Evolutionary conservation across 164 flowering plant genomes (phyloP).

Genomic region (Liquidambar formosana): DNA sequence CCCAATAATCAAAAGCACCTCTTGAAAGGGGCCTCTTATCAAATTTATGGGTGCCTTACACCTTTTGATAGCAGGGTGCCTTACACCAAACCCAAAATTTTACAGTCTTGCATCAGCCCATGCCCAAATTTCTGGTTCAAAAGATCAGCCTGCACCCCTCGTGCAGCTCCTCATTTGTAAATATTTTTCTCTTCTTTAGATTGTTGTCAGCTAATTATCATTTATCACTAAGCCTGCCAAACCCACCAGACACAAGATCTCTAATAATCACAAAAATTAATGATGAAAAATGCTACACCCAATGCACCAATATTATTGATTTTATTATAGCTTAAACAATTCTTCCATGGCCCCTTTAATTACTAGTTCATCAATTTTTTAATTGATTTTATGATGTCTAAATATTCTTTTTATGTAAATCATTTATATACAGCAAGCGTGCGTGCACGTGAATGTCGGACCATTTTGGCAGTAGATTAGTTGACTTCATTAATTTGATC

Average conservation of each 20-base stretch:
- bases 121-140: not conserved
- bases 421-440: too few species aligned
- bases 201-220: not conserved
- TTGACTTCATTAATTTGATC: constrained; percentile 31
- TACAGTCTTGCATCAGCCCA: too few species aligned
- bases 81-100: too few species aligned
- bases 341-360: not conserved
- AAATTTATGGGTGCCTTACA: too few species aligned
- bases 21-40: too few species aligned
- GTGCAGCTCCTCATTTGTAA: constrained; percentile 15
- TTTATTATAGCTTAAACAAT: not conserved
- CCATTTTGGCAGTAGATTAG: constrained; percentile 18
- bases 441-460: constrained; percentile 38
- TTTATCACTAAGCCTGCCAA: not conserved
- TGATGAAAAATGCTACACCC: too few species aligned
- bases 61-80: too few species aligned
- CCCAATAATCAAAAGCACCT: too few species aligned
- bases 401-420: constrained; percentile 14
- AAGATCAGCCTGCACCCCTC: constrained; percentile 4
- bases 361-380: not conserved
- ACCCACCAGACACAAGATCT: too few species aligned
- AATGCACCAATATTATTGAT: too few species aligned
- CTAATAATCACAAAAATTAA: too few species aligned
- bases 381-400: not conserved
- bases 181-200: not conserved